Percentiles rank a stretch among this genome's conserved stretches.
Conservation (phyloP, 306 rosid species). For the Bauhinia variegata region DNA sequence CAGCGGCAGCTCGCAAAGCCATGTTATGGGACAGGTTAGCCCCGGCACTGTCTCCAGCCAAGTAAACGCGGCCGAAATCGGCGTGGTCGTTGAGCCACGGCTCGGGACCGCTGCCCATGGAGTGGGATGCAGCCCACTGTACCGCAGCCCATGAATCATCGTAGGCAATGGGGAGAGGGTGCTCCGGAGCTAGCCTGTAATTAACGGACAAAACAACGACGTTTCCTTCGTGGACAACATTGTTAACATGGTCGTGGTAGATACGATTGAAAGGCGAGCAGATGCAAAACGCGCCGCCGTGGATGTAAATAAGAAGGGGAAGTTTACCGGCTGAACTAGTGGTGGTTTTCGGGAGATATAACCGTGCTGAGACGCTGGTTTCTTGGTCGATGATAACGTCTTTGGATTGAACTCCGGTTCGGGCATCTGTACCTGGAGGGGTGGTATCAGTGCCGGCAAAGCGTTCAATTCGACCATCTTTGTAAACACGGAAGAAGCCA, state of each 20-base stretch:
- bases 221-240: conserved; percentile 43
- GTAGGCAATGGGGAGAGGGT: conserved; percentile 55
- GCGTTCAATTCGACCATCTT: conserved; percentile 65
- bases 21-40: conserved; percentile 50
- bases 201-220: conserved; percentile 49
- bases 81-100: conserved; percentile 56
- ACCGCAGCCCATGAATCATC: conserved; percentile 61
- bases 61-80: conserved; percentile 37
- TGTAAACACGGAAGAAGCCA: conserved; percentile 48
- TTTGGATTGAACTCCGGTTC: conserved; percentile 55
- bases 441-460: conserved; percentile 40
- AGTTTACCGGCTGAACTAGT: conserved; percentile 28
- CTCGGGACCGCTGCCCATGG: conserved; percentile 29
- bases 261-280: conserved; percentile 43
- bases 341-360: conserved; percentile 52
- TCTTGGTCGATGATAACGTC: conserved; percentile 52
- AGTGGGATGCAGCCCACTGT: conserved; percentile 50
- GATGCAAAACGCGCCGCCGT: conserved; percentile 68
- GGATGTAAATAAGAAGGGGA: conserved; percentile 66
- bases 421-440: conserved; percentile 46
- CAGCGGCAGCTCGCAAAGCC: conserved; percentile 26
- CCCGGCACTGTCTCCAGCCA: conserved; percentile 78
- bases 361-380: conserved; percentile 52
- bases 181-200: conserved; percentile 66
- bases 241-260: conserved; percentile 50